Conservation (phyloP, 1,139 yeast species). For the Sugiyamaella pinicola region DNA sequence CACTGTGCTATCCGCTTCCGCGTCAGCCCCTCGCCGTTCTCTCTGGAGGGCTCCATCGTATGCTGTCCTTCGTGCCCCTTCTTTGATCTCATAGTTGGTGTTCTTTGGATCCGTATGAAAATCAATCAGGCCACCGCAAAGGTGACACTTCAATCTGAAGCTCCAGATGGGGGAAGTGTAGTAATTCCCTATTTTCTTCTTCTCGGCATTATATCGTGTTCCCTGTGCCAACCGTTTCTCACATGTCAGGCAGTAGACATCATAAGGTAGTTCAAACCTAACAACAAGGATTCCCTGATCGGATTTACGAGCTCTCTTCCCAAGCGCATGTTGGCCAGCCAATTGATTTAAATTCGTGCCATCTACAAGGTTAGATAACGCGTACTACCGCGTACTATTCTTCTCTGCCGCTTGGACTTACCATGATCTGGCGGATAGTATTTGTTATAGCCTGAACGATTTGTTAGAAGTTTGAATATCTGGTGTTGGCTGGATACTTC, state of each 20-base stretch:
- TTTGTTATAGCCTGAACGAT: constrained; percentile 37
- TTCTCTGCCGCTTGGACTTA: constrained; percentile 15
- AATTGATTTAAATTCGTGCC: constrained; percentile 38
- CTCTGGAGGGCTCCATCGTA: constrained; percentile 21
- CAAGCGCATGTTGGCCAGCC: constrained; percentile 38
- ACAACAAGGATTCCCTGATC: constrained; percentile 37
- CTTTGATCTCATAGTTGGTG: constrained; percentile 34
- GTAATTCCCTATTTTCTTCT: constrained; percentile 38
- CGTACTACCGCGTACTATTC: neutral
- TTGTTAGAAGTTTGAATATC: constrained; percentile 22
- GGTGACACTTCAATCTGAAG: constrained; percentile 39
- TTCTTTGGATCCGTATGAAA: constrained; percentile 43
- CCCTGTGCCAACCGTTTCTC: constrained; percentile 39
- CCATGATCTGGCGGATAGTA: constrained; percentile 44
- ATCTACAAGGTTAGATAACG: constrained; percentile 27
- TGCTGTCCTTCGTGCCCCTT: constrained; percentile 36
- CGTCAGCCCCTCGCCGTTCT: constrained; percentile 13
- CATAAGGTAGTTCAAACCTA: constrained; percentile 42
- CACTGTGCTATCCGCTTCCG: constrained; percentile 31
- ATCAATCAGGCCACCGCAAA: constrained; percentile 35
- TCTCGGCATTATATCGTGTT: constrained; percentile 42
- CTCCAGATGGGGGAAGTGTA: constrained; percentile 40
- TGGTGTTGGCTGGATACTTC: neutral
- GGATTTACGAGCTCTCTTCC: constrained; percentile 36
- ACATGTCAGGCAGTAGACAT: constrained; percentile 38